These are phyloP conservation scores for Eimeria zaria DNA, from an alignment of 169 alveolate species.

Conservation along the genomic window DNA sequence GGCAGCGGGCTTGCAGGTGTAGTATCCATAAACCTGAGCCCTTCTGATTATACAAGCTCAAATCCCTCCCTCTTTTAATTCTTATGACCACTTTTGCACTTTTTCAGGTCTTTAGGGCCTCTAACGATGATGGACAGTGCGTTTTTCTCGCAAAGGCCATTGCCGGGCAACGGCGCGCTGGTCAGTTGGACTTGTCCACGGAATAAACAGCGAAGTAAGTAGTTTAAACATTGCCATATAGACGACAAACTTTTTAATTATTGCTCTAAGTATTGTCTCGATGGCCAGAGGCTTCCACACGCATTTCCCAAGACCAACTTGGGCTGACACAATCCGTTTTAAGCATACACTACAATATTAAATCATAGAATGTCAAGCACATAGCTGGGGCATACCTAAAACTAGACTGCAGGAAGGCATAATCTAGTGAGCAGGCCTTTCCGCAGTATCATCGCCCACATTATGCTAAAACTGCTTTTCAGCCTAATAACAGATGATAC, in stretches of 20 bases:
- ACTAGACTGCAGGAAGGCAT: too few species aligned
- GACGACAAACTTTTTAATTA: neutral
- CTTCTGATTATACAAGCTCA: neutral
- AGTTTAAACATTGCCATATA: neutral
- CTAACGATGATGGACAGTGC: neutral
- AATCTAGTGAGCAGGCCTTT: too few species aligned
- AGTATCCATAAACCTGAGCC: neutral
- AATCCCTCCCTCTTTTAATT: neutral
- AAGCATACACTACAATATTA: too few species aligned
- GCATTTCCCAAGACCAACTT: neutral
- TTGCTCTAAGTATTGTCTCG: neutral
- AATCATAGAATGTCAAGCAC: too few species aligned
- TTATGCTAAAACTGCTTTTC: neutral
- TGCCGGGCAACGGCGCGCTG: neutral
- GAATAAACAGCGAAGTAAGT: neutral
- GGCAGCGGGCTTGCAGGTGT: slow-evolving; percentile 13
- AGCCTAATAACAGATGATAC: neutral
- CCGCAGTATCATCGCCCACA: neutral
- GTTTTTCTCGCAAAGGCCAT: neutral
- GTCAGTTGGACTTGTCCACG: slow-evolving; percentile 17
- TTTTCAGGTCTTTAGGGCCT: neutral
- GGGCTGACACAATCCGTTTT: neutral
- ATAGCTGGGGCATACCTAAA: too few species aligned
- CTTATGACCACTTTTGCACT: neutral
- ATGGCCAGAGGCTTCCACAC: neutral